Evolutionary conservation across 495 filamentous ascomycete species (phyloP), one percentile per base, ranked within the genome.

Genomic region (Aspergillus baeticus): DNA sequence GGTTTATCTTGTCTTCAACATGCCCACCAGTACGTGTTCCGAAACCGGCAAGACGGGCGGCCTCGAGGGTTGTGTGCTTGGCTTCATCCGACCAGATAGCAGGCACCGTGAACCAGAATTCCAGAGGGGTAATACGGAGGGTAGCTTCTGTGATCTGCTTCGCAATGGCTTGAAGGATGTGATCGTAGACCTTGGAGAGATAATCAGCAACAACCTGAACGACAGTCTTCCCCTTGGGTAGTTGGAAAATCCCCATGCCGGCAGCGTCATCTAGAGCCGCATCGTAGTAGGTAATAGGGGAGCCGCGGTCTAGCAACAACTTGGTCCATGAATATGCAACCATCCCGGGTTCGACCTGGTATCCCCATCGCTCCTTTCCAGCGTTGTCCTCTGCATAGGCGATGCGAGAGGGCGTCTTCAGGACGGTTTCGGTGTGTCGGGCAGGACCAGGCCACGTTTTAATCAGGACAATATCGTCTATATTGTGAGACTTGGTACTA

Each of bases 11-110:
- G 33, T 69, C 63, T 0, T 37, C 4, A 5, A 44, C 36, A 20
- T 10, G 1, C 3, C 6, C n/a, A 18, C 17, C 8, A 38, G 5
- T 2, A 17, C 34, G 15, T 18, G 26, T 29, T 6, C 73, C 78
- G 58, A 87, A 75, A 0, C 83, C 84, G 1, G 82, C 82, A 23
- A 54, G 58, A 50, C 62, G 44, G 5, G 75, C 77, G 11, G 77
- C 79, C 15, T 66, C 39, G 1, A 69, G 20, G 6, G 62, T 69
- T 2, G 45, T 33, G 14, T 50, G n/a, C 26, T 58, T 22, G 10
- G 58, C 57, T 11, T 48, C 15, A 33, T 66, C 61, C 0, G 61
- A 62, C 66, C 61, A 69, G 0, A 59, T 62, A 1, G 66, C 66
- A 0, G 63, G 66, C 15, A 63, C 45, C 0, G 66, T 63, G 20